phyloP scores from a whole-genome alignment of 805 yeast species.

The Blastobotrys muscicola region DNA sequence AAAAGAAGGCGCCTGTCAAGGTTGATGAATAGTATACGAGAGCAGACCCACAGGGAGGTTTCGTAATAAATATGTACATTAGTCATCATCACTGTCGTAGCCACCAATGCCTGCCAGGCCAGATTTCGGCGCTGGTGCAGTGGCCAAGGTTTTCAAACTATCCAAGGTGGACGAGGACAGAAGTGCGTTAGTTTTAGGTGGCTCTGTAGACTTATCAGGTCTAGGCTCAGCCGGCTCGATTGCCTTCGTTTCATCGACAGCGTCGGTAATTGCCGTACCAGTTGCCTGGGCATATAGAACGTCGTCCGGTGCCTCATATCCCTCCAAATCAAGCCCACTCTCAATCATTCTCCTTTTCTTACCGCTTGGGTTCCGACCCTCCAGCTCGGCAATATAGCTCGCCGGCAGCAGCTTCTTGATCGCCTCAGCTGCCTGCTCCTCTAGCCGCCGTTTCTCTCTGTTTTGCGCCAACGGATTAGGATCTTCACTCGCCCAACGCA shows the following conservation, averaged over 20 bases:
- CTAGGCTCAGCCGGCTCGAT: too few species aligned
- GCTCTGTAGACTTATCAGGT: too few species aligned
- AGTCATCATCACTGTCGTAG: slow-evolving; percentile 6
- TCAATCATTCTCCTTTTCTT: slow-evolving; percentile 12
- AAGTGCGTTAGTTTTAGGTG: not conserved
- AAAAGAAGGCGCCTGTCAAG: not conserved
- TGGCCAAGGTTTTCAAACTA: not conserved
- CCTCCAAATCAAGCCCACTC: slow-evolving; percentile 16
- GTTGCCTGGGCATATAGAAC: slow-evolving; percentile 13
- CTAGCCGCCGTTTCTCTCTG: slow-evolving; percentile 39
- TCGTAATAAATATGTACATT: not conserved
- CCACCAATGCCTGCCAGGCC: slow-evolving; percentile 1
- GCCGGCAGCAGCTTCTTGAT: slow-evolving; percentile 36
- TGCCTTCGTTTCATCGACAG: not conserved
- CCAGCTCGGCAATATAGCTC: slow-evolving; percentile 31
- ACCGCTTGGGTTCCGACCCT: slow-evolving; percentile 14
- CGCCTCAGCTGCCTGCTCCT: slow-evolving; percentile 42
- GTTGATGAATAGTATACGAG: not conserved
- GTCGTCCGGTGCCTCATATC: slow-evolving; percentile 22
- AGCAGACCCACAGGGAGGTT: not conserved
- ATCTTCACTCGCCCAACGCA: slow-evolving; percentile 87
- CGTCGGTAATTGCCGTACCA: not conserved
- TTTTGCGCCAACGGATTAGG: slow-evolving; percentile 61
- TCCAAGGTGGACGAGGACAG: not conserved
- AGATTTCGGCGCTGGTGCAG: not conserved